Evolutionary conservation across 768 basidiomycete genomes (phyloP).

Genomic region (Boletus vermiculosoides): DNA sequence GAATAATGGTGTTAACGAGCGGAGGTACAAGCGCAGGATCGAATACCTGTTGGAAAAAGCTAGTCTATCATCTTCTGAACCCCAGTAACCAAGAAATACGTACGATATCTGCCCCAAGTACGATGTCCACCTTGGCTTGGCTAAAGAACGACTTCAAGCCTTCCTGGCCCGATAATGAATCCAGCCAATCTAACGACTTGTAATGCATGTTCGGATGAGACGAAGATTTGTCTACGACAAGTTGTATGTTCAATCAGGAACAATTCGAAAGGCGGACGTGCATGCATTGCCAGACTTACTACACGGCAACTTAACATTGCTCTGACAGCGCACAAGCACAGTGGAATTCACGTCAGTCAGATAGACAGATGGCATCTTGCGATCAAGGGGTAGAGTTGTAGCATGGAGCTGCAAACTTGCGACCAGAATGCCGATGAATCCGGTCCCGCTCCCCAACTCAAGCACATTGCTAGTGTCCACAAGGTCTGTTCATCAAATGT

Average conservation of each 20-base stretch:
- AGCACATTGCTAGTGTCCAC: slow-evolving; percentile 46
- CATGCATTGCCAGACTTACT: slow-evolving; percentile 46
- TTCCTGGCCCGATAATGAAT: slow-evolving; percentile 43
- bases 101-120: slow-evolving; percentile 73
- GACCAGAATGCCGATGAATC: slow-evolving; percentile 68
- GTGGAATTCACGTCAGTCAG: slow-evolving; percentile 66
- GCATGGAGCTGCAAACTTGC: slow-evolving; percentile 50
- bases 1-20: slow-evolving; percentile 47
- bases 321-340: slow-evolving; percentile 59
- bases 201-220: slow-evolving; percentile 45
- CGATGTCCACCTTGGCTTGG: slow-evolving; percentile 49
- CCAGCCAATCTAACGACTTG: slow-evolving; percentile 62
- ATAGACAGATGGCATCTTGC: slow-evolving; percentile 34
- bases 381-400: not conserved
- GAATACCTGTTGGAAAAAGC: slow-evolving; percentile 51
- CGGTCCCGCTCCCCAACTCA: slow-evolving; percentile 74
- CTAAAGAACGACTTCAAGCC: slow-evolving; percentile 31
- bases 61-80: not conserved
- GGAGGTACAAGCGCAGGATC: slow-evolving; percentile 61
- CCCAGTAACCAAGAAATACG: slow-evolving; percentile 11
- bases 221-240: slow-evolving; percentile 53
- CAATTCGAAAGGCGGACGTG: not conserved
- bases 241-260: not conserved
- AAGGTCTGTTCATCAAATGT: not conserved
- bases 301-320: slow-evolving; percentile 61